These are phyloP conservation scores for Calcarisporium arbuscula DNA, from an alignment of 2,329 filamentous ascomycete species.

Conservation along the genomic window DNA sequence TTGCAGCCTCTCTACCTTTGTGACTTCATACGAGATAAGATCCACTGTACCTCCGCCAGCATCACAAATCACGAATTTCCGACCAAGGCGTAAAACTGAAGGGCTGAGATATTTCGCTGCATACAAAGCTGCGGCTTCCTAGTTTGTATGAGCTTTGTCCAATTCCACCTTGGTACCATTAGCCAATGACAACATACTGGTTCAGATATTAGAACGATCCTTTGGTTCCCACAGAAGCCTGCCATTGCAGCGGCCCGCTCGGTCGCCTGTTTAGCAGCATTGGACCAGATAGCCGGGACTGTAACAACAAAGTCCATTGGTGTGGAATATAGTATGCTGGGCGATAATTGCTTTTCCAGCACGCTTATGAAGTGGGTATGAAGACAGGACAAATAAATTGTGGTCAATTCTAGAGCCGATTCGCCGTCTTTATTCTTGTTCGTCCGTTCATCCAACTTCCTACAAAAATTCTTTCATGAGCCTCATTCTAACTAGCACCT, in stretches of 20 bases:
- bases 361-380: constrained; percentile 41
- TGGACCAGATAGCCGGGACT: constrained; percentile 54
- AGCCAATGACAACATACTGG: constrained; percentile 30
- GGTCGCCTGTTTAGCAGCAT: constrained; percentile 45
- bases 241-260: constrained; percentile 31
- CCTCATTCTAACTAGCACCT: neutral
- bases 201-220: constrained; percentile 43
- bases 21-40: constrained; percentile 46
- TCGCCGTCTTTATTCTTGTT: constrained; percentile 24
- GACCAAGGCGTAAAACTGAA: constrained; percentile 34
- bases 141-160: neutral
- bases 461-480: constrained; percentile 7
- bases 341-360: constrained; percentile 35
- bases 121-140: constrained; percentile 46
- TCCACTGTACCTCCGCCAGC: constrained; percentile 50
- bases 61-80: constrained; percentile 47
- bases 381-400: constrained; percentile 39
- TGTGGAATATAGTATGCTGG: constrained; percentile 33
- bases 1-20: constrained; percentile 32
- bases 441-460: constrained; percentile 28
- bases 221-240: constrained; percentile 32
- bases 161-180: too few species aligned
- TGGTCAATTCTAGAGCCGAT: constrained; percentile 28
- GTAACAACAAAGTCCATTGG: constrained; percentile 49
- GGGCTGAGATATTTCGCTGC: constrained; percentile 37